Conservation (phyloP, 805 yeast species). For the Saccharomycopsis oosterbeekiorum region DNA sequence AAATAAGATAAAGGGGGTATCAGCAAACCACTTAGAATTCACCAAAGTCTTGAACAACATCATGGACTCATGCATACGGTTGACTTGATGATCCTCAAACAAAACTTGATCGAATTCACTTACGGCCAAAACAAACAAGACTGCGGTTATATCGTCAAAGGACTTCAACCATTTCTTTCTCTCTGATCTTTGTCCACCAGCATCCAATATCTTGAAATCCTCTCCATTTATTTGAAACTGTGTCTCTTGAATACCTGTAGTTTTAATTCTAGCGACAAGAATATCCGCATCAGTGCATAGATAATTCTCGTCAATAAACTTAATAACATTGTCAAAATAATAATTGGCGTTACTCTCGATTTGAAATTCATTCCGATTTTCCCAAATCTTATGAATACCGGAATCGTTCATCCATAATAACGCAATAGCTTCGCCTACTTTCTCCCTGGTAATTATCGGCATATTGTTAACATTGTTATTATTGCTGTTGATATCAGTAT, state of each 20-base stretch:
- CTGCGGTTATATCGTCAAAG: conserved; percentile 81
- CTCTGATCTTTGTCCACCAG: conserved; percentile 96
- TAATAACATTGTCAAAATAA: conserved; percentile 64
- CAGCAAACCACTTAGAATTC: conserved; percentile 74
- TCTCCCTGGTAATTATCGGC: conserved; percentile 28
- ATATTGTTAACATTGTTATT: conserved; percentile 1
- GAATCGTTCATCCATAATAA: conserved; percentile 60
- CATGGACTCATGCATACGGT: conserved; percentile 85
- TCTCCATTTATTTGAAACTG: conserved; percentile 58
- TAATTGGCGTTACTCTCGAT: conserved; percentile 75
- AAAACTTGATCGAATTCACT: conserved; percentile 88
- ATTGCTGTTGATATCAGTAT: conserved; percentile 10
- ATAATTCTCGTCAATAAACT: conserved; percentile 56
- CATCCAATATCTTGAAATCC: conserved; percentile 75
- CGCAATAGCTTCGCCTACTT: conserved; percentile 62
- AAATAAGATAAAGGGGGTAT: conserved; percentile 83
- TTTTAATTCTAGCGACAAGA: conserved; percentile 81
- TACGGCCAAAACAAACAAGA: conserved; percentile 79
- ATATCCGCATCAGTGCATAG: conserved; percentile 75
- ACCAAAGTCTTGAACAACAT: conserved; percentile 74
- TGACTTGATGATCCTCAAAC: conserved; percentile 82
- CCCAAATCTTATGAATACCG: conserved; percentile 53
- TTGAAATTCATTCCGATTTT: conserved; percentile 67
- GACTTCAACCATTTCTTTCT: conserved; percentile 95
- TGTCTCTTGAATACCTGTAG: conserved; percentile 91